These are phyloP conservation scores for Pholiota molesta DNA, from an alignment of 768 basidiomycete genomes.

Conservation along the genomic window DNA sequence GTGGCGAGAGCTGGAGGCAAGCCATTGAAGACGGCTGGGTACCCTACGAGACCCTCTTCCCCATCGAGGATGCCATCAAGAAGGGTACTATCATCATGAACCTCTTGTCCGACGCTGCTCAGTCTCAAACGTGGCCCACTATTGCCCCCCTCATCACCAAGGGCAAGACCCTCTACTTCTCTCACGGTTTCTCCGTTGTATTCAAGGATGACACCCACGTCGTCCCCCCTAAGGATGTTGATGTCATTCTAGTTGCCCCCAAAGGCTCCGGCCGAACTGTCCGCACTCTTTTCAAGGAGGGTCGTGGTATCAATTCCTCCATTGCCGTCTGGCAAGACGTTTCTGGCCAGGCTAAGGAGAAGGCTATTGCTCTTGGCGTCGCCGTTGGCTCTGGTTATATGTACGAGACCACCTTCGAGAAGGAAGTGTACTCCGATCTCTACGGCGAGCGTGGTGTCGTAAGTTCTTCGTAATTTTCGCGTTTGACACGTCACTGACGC, in stretches of 20 bases:
- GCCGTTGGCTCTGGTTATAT: conserved; percentile 96
- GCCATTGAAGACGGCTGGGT: conserved; percentile 97
- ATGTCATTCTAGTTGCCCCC: conserved; percentile 98
- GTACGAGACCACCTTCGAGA: conserved; percentile 99
- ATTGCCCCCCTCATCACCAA: conserved; percentile 95
- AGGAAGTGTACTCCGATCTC: conserved; percentile 99
- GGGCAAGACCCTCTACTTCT: conserved; percentile 99
- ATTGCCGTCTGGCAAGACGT: conserved; percentile 98
- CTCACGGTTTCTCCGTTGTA: conserved; percentile 98
- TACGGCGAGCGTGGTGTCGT: conserved; percentile 99
- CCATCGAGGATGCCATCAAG: conserved; percentile 96
- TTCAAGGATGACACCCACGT: conserved; percentile 98
- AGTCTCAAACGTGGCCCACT: conserved; percentile 91
- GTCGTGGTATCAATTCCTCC: conserved; percentile 95
- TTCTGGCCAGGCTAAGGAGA: conserved; percentile 96
- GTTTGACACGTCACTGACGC: conserved; percentile 7
- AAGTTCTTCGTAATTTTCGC: conserved; percentile 37
- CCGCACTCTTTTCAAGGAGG: conserved; percentile 99
- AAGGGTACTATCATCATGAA: conserved; percentile 99
- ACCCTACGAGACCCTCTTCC: conserved; percentile 96
- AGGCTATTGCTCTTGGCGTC: conserved; percentile 92
- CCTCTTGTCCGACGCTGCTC: conserved; percentile 98
- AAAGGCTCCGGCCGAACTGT: conserved; percentile 99
- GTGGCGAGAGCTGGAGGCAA: conserved; percentile 95
- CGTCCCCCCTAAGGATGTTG: conserved; percentile 88